These are phyloP conservation scores for Sugiyamaella paludigena DNA, from an alignment of 1,139 yeast species.

Conservation along the genomic window DNA sequence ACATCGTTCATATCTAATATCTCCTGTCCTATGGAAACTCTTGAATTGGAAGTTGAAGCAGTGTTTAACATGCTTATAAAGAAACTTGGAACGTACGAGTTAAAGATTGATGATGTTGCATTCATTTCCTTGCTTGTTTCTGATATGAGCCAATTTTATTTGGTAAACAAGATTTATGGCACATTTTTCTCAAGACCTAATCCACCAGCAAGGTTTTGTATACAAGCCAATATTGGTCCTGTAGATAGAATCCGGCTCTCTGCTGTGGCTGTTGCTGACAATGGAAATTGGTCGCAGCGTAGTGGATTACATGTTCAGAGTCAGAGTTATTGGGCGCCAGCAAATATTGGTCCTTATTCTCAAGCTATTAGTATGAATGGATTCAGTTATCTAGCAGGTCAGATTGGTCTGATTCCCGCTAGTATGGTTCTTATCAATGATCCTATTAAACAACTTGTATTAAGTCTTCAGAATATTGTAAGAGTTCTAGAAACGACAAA, in stretches of 20 bases:
- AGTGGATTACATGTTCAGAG: constrained; percentile 86
- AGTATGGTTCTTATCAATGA: constrained; percentile 47
- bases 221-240: constrained; percentile 54
- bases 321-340: constrained; percentile 96
- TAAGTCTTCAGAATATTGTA: constrained; percentile 72
- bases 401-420: constrained; percentile 79
- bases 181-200: constrained; percentile 53
- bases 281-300: constrained; percentile 18
- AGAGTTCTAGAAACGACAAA: constrained; percentile 59
- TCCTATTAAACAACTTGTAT: constrained; percentile 40
- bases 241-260: constrained; percentile 53
- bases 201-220: constrained; percentile 89
- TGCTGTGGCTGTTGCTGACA: constrained; percentile 41
- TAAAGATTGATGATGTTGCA: constrained; percentile 19
- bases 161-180: constrained; percentile 60
- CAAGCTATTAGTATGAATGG: constrained; percentile 62
- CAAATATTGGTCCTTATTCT: constrained; percentile 95
- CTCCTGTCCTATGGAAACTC: background rate
- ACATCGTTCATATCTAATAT: constrained; percentile 3
- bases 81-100: constrained; percentile 5
- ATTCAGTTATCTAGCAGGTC: constrained; percentile 78
- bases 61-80: constrained; percentile 19
- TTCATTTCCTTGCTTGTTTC: constrained; percentile 46
- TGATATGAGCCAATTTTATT: constrained; percentile 59
- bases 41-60: constrained; percentile 21